Conservation (phyloP, 148 eudicot species). For the Simmondsia chinensis region DNA sequence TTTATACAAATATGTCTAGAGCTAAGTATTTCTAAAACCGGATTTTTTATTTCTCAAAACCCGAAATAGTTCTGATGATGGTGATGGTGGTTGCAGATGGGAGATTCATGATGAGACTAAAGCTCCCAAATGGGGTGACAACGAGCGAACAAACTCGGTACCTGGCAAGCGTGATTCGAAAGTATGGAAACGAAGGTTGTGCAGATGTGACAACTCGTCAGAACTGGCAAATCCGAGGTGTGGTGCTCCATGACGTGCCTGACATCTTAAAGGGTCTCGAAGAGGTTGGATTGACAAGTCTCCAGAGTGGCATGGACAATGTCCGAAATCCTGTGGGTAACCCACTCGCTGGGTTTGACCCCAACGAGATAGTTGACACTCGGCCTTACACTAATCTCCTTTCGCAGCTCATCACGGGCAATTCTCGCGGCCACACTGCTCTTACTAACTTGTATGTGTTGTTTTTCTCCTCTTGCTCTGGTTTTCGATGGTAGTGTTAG, state of each 20-base stretch:
- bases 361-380: slow-evolving; percentile 83
- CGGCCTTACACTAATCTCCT: slow-evolving; percentile 66
- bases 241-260: slow-evolving; percentile 81
- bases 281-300: slow-evolving; percentile 75
- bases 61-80: neutral
- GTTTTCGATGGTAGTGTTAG: neutral
- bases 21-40: neutral
- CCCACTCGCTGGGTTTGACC: slow-evolving; percentile 92
- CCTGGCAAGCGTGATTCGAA: slow-evolving; percentile 74
- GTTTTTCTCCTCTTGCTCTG: neutral
- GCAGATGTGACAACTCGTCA: slow-evolving; percentile 96
- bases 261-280: slow-evolving; percentile 72
- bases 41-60: neutral
- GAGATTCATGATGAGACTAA: slow-evolving; percentile 96
- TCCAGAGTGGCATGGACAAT: slow-evolving; percentile 99
- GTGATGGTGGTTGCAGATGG: slow-evolving; percentile 57
- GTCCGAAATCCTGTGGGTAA: slow-evolving; percentile 94
- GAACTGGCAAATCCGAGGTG: slow-evolving; percentile 98
- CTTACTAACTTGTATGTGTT: slow-evolving; percentile 71
- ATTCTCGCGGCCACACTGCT: slow-evolving; percentile 61
- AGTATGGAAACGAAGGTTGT: slow-evolving; percentile 88
- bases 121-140: slow-evolving; percentile 97
- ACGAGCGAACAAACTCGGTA: slow-evolving; percentile 87
- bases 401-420: slow-evolving; percentile 74
- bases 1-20: neutral